phyloP scores from a whole-genome alignment of 768 basidiomycete species.

The Coprinopsis marcescibilis region DNA sequence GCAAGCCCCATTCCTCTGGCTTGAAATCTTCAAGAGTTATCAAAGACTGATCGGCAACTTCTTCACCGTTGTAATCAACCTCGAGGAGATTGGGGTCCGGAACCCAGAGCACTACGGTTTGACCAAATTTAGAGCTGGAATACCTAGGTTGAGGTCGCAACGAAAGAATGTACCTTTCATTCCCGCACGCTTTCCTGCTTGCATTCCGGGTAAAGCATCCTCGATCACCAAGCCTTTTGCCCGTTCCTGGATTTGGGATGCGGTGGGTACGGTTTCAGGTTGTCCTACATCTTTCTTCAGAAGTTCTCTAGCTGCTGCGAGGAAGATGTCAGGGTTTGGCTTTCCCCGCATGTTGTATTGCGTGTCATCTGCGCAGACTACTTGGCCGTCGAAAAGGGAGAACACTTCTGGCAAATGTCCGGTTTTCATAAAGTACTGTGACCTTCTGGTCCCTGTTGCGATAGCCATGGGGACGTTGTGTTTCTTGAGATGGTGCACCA shows the following conservation, averaged over 20 bases:
- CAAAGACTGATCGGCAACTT: slow-evolving; percentile 55
- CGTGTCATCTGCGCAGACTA: slow-evolving; percentile 70
- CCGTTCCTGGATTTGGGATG: slow-evolving; percentile 41
- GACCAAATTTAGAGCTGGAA: slow-evolving; percentile 3
- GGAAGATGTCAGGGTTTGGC: slow-evolving; percentile 77
- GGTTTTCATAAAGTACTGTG: slow-evolving; percentile 66
- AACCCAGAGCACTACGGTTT: slow-evolving; percentile 69
- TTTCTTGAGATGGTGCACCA: slow-evolving; percentile 64
- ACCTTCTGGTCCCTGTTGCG: slow-evolving; percentile 68
- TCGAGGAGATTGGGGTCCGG: slow-evolving; percentile 66
- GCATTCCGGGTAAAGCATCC: slow-evolving; percentile 71
- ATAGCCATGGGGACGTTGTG: slow-evolving; percentile 73
- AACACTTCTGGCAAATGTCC: slow-evolving; percentile 55
- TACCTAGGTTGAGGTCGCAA: not conserved
- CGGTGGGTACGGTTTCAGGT: slow-evolving; percentile 26
- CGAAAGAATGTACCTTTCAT: slow-evolving; percentile 61
- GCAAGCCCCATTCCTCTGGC: slow-evolving; percentile 83
- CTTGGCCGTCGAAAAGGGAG: slow-evolving; percentile 51
- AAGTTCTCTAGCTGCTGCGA: slow-evolving; percentile 60
- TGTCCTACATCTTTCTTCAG: slow-evolving; percentile 54
- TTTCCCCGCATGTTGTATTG: slow-evolving; percentile 58
- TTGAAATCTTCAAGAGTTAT: slow-evolving; percentile 63
- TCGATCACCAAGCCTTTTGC: slow-evolving; percentile 74
- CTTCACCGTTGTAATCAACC: slow-evolving; percentile 37
- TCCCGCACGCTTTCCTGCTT: slow-evolving; percentile 77